Evolutionary conservation across 352 stramenopile species (phyloP).

Genomic region (Phytopythium cucurbitacearum): DNA sequence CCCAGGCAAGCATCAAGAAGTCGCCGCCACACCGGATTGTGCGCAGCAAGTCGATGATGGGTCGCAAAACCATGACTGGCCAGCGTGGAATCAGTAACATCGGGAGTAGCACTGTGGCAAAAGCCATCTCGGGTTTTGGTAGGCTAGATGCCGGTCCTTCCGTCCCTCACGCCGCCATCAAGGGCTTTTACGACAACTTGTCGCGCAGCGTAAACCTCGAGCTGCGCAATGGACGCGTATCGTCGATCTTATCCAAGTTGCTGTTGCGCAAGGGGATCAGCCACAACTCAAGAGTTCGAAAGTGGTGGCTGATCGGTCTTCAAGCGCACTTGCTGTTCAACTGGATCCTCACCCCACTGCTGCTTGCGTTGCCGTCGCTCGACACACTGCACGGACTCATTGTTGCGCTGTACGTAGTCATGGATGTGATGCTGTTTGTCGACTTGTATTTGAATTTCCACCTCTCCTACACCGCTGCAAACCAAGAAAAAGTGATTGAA

Average conservation of each 20-base stretch:
- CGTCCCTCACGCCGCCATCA: slow-evolving; percentile 10
- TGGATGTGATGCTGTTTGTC: slow-evolving; percentile 29
- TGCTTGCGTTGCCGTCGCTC: slow-evolving; percentile 33
- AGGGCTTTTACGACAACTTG: slow-evolving; percentile 41
- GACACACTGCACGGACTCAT: slow-evolving; percentile 13
- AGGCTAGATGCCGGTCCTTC: background rate
- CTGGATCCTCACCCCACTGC: slow-evolving; percentile 31
- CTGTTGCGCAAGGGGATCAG: slow-evolving; percentile 22
- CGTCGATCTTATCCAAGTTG: slow-evolving; percentile 6
- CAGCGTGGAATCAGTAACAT: background rate
- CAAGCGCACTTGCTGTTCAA: slow-evolving; percentile 38
- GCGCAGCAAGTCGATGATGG: slow-evolving; percentile 50
- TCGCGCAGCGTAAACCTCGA: slow-evolving; percentile 4
- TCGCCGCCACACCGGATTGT: slow-evolving; percentile 8
- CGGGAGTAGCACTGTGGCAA: background rate
- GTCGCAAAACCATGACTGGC: slow-evolving; percentile 21
- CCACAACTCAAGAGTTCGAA: slow-evolving; percentile 23
- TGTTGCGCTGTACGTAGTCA: slow-evolving; percentile 12
- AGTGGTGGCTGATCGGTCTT: slow-evolving; percentile 33
- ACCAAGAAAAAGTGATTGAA: slow-evolving; percentile 23
- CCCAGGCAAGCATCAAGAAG: background rate
- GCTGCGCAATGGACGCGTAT: too few relatives aligned
- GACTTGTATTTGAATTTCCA: slow-evolving; percentile 57
- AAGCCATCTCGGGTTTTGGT: background rate
- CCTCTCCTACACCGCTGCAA: slow-evolving; percentile 14